These are phyloP conservation scores for Telfairia occidentalis DNA, from an alignment of 331 rosid genomes.

Conservation along the genomic window DNA sequence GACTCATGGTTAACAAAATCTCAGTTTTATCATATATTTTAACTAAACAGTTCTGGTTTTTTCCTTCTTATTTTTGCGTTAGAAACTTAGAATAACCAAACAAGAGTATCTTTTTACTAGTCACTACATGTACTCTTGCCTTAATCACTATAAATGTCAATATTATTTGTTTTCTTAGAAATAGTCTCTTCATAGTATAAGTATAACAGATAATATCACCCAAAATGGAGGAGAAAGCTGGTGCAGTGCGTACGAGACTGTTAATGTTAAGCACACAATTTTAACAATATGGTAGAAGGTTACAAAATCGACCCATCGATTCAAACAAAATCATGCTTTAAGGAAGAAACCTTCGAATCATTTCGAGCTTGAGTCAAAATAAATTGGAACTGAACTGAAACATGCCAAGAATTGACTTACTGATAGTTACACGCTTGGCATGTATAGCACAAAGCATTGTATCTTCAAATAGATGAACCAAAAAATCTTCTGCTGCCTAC, in stretches of 20 bases:
- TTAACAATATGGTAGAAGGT: neutral
- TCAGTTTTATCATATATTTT: neutral
- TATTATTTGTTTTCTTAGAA: neutral
- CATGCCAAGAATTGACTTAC: constrained; percentile 38
- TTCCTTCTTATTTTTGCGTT: neutral
- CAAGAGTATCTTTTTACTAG: neutral
- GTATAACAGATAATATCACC: neutral
- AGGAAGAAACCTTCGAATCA: neutral
- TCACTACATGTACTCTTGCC: neutral
- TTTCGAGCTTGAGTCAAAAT: neutral
- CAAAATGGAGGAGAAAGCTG: neutral
- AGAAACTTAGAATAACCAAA: neutral
- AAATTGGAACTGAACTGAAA: neutral
- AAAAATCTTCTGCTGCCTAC: constrained; percentile 71
- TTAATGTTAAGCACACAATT: neutral
- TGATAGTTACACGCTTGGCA: constrained; percentile 75
- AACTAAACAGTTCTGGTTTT: neutral
- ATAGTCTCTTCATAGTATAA: neutral
- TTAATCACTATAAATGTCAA: neutral
- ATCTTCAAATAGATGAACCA: constrained; percentile 60
- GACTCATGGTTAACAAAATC: neutral
- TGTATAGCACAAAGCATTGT: constrained; percentile 79
- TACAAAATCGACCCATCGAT: neutral
- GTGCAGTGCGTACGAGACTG: neutral
- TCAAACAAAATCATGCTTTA: neutral